Evolutionary conservation across 208 protist genomes (phyloP).

Genomic region (Ichthyophonus hoferi): DNA sequence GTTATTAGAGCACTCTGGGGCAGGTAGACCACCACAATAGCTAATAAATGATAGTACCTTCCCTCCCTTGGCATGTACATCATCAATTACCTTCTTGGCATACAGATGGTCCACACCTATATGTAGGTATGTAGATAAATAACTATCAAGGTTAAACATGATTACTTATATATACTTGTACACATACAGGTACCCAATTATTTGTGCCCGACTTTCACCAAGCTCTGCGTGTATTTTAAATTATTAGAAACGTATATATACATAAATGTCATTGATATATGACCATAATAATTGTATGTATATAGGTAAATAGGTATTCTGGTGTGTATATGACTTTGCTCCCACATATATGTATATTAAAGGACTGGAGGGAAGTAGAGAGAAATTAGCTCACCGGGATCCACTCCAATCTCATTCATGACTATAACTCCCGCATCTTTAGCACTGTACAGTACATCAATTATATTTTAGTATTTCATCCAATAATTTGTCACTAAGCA

Average conservation of each 20-base stretch:
- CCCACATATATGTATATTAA: neutral
- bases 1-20: slow-evolving; percentile 67
- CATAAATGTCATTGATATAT: no score
- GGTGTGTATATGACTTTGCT: neutral
- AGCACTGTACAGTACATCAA: no score
- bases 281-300: no score
- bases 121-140: neutral
- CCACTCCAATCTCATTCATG: slow-evolving; percentile 71
- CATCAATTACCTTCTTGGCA: slow-evolving; percentile 57
- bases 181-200: no score
- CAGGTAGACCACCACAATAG: slow-evolving; percentile 70
- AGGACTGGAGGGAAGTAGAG: neutral
- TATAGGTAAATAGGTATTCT: neutral
- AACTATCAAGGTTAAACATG: no score
- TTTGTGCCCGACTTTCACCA: no score
- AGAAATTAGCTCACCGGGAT: slow-evolving; percentile 58
- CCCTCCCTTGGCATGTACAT: slow-evolving; percentile 56
- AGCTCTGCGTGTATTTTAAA: no score
- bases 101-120: slow-evolving; percentile 65
- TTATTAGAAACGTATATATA: no score
- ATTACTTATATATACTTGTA: no score
- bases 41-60: slow-evolving; percentile 40
- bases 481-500: neutral
- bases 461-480: no score
- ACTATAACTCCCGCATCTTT: slow-evolving; percentile 30